A percentile compares a stretch with the other conserved stretches of the same genome.
Evolutionary conservation across 345 rosid genomes (phyloP).

Genomic region (Psidium friedrichsthalianum): DNA sequence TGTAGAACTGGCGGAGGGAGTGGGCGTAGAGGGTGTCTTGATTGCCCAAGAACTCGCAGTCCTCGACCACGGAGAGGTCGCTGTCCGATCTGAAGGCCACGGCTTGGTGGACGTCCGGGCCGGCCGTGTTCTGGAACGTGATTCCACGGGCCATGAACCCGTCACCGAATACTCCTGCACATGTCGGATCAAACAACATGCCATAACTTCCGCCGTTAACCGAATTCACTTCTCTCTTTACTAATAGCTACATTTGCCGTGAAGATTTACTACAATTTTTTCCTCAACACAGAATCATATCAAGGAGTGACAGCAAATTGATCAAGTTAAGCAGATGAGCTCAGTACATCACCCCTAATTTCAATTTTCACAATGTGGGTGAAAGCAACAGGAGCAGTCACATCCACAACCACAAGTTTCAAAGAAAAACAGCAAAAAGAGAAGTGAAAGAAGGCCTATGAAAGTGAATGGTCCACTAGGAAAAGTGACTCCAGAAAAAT

Average conservation of each 20-base stretch:
- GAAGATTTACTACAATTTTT: not conserved
- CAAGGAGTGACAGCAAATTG: not conserved
- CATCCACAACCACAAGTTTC: not conserved
- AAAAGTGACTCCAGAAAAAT: not conserved
- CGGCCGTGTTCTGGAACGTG: slow-evolving; percentile 78
- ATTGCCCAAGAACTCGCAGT: slow-evolving; percentile 83
- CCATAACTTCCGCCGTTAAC: not conserved
- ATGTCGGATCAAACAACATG: not conserved
- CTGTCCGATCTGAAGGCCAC: slow-evolving; percentile 91
- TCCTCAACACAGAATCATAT: not conserved
- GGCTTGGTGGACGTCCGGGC: slow-evolving; percentile 78
- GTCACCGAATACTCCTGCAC: slow-evolving; percentile 73
- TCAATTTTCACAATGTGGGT: not conserved
- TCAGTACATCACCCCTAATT: not conserved
- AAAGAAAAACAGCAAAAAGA: not conserved
- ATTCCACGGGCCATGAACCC: slow-evolving; percentile 92
- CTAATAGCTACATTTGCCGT: not conserved
- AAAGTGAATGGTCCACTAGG: not conserved
- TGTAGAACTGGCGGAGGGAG: slow-evolving; percentile 81
- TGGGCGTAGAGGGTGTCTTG: slow-evolving; percentile 91
- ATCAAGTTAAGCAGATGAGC: not conserved
- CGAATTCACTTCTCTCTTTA: not conserved
- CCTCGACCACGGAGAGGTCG: slow-evolving; percentile 57
- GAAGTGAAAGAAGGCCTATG: not conserved
- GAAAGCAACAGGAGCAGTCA: not conserved